Percentiles rank a stretch among this genome's conserved stretches.
These are phyloP conservation scores for Smallanthus sonchifolius DNA, from an alignment of 129 eudicot species.

Conservation along the genomic window DNA sequence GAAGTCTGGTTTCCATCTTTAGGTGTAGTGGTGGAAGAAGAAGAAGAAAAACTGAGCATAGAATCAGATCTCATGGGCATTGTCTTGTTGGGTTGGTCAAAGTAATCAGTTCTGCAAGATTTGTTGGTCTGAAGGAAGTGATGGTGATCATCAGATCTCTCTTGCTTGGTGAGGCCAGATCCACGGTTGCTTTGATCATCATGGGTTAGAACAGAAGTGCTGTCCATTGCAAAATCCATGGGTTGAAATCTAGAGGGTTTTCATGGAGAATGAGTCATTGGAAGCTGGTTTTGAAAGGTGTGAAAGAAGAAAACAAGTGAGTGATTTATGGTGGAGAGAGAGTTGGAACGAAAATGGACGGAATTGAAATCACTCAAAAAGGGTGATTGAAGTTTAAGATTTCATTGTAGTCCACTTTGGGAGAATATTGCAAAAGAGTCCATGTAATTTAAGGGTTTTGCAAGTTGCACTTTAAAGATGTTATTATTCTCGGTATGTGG, in stretches of 20 bases:
- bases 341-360: slow-evolving; percentile 19
- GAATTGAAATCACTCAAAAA: slow-evolving; percentile 6
- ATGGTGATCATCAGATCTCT: slow-evolving; percentile 47
- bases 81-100: slow-evolving; percentile 33
- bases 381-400: slow-evolving; percentile 33
- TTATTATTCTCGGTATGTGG: too few relatives aligned
- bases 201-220: background rate
- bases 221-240: slow-evolving; percentile 56
- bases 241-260: slow-evolving; percentile 5
- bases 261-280: slow-evolving; percentile 33
- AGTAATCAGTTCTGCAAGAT: slow-evolving; percentile 24
- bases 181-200: slow-evolving; percentile 29
- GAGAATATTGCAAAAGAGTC: slow-evolving; percentile 1
- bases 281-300: slow-evolving; percentile 10
- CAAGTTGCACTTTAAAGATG: background rate
- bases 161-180: slow-evolving; percentile 51
- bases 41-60: slow-evolving; percentile 59
- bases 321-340: slow-evolving; percentile 18
- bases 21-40: slow-evolving; percentile 4
- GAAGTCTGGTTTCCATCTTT: slow-evolving; percentile 28
- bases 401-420: slow-evolving; percentile 9
- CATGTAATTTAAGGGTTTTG: background rate
- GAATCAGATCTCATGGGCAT: slow-evolving; percentile 31
- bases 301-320: slow-evolving; percentile 1
- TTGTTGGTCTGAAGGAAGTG: slow-evolving; percentile 35